These are phyloP conservation scores for Cordyceps cicadae DNA, from an alignment of 2,329 filamentous ascomycete genomes.

Conservation along the genomic window DNA sequence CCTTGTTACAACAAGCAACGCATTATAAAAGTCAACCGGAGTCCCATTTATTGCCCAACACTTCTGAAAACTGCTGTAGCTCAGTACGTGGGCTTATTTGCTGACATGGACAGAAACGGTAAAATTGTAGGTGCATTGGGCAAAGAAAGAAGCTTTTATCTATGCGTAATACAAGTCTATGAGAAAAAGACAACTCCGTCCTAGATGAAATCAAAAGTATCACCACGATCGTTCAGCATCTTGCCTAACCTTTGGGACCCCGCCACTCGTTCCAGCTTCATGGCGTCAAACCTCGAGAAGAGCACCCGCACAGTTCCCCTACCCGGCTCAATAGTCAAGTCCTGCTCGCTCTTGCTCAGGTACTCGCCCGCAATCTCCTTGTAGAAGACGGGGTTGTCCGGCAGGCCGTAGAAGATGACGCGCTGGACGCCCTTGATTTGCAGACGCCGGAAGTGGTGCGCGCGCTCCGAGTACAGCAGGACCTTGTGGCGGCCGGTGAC, in stretches of 20 bases:
- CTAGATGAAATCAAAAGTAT: conserved; percentile 93
- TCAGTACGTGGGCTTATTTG: neutral
- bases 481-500: conserved; percentile 72
- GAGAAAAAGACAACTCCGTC: neutral
- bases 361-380: conserved; percentile 65
- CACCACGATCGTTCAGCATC: conserved; percentile 75
- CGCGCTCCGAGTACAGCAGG: conserved; percentile 84
- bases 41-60: neutral
- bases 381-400: conserved; percentile 81
- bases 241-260: conserved; percentile 71
- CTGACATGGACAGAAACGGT: neutral
- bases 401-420: conserved; percentile 83
- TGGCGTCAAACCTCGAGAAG: conserved; percentile 82
- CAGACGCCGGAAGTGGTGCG: conserved; percentile 95
- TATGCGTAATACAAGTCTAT: conserved; percentile 7
- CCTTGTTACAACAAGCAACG: neutral
- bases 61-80: neutral
- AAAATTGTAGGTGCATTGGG: neutral
- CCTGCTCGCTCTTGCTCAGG: conserved; percentile 51
- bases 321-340: conserved; percentile 45
- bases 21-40: neutral
- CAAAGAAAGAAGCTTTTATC: neutral
- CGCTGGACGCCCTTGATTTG: conserved; percentile 70
- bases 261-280: conserved; percentile 83
- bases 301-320: conserved; percentile 53